phyloP scores from a whole-genome alignment of 371 early-diverging fungal genomes.

The Mortierella sp. region DNA sequence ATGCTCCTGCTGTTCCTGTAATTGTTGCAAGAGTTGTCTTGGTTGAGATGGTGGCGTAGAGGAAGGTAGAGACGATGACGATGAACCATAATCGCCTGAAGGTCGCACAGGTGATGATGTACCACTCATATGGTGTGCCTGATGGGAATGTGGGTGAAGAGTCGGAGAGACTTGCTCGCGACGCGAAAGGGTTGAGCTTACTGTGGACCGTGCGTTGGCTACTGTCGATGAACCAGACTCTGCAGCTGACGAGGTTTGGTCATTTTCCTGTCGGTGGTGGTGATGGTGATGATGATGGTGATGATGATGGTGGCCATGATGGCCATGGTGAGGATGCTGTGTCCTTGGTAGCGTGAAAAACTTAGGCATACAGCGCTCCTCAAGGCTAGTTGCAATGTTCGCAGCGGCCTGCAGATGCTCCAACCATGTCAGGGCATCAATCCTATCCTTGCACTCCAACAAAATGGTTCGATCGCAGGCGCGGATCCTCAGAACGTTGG shows the following conservation, averaged over 20 bases:
- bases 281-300: constrained; percentile 1
- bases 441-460: constrained; percentile 47
- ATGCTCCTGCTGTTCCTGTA: constrained; percentile 8
- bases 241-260: neutral
- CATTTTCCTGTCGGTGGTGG: constrained; percentile 10
- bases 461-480: constrained; percentile 41
- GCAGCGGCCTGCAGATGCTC: constrained; percentile 49
- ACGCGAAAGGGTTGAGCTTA: too few species aligned
- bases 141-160: too few species aligned
- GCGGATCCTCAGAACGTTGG: constrained; percentile 44
- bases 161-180: too few species aligned
- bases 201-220: too few species aligned
- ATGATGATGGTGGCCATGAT: constrained; percentile 1
- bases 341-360: constrained; percentile 42
- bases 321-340: constrained; percentile 1
- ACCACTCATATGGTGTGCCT: too few species aligned
- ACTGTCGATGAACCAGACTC: too few species aligned
- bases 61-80: too few species aligned
- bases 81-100: too few species aligned
- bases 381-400: constrained; percentile 44
- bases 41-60: too few species aligned
- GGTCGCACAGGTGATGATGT: too few species aligned
- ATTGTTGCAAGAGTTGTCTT: neutral
- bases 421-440: constrained; percentile 48
- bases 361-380: constrained; percentile 46